phyloP scores from a whole-genome alignment of 2,329 filamentous ascomycete species.

The Nemania sp. region DNA sequence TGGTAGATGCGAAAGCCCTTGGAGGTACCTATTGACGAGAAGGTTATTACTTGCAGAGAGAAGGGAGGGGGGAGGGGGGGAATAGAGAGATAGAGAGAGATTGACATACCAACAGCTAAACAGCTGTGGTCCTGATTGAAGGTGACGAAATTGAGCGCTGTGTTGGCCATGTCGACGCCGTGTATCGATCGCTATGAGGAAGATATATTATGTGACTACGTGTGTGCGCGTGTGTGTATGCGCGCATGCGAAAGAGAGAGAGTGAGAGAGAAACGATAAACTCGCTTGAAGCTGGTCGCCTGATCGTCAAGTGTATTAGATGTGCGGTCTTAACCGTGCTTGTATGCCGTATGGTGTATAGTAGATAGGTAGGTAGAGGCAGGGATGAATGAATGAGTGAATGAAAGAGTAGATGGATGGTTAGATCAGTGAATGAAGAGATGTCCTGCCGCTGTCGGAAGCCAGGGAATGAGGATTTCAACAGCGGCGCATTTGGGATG shows the following conservation, averaged over 20 bases:
- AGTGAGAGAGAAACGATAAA: not conserved
- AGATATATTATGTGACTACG: not conserved
- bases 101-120: conserved; percentile 85
- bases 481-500: not conserved
- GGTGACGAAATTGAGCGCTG: conserved; percentile 94
- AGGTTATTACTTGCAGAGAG: conserved; percentile 10
- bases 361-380: not conserved
- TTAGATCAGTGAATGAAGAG: not conserved
- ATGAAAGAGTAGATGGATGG: not conserved
- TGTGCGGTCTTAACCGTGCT: not conserved
- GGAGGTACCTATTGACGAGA: conserved; percentile 74
- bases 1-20: conserved; percentile 97
- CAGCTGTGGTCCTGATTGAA: conserved; percentile 99
- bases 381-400: not conserved
- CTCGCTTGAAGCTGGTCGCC: not conserved
- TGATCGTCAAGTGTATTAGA: not conserved
- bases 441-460: conserved; percentile 37
- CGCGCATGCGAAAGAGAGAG: not conserved
- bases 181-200: not conserved
- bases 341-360: no score
- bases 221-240: no score
- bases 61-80: conserved; percentile 7
- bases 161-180: conserved; percentile 66
- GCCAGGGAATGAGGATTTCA: conserved; percentile 28
- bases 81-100: not conserved